Evolutionary conservation across 805 yeast species (phyloP), one percentile per base, ranked within the genome.

Genomic region (Lipomyces orientalis): DNA sequence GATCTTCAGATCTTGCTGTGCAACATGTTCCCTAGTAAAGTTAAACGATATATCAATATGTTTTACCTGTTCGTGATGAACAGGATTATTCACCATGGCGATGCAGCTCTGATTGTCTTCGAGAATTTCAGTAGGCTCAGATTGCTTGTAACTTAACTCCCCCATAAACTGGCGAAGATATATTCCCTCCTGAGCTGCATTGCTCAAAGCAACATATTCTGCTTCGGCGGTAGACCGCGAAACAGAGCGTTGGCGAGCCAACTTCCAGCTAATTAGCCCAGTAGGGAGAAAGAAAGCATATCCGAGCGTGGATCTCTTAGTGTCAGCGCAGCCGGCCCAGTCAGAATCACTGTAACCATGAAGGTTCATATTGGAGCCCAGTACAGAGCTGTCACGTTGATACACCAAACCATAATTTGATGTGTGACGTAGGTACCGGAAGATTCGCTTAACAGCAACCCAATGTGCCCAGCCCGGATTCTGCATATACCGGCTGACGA

Each of bases 51-150:
- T 51, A 25, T 60, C 62, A 22, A 60, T 60, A 16, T 60, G 62
- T 33, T 60, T 52, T 9, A 57, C 54, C 34, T 57, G 58, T 35
- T 60, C 51, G 12, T 51, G 62, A 37, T 31, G 14, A 4, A 52
- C n/a, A 4, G 19, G 14, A 22, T 49, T 39, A 16, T 37, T 34
- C 7, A 49, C 14, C 6, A 60, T 14, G 2, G 33, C 25, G 10
- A 60, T 60, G 10, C 51, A 34, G 12, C 34, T 34, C 12, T 34
- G 43, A 37, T 51, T 60, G 29, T 51, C 57, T 19, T 51, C 62
- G 37, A 35, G 10, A 35, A 35, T 35, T 35, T 35, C n/a, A 5
- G 37, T 35, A 35, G n/a, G 37, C 10, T 35, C 37, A 39, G 46
- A 39, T 6, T 39, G 46, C 46, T 16, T 12, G 46, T 2, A 39